Evolutionary conservation across 2,329 filamentous ascomycete genomes (phyloP), one percentile per base, ranked within the genome.

Genomic region (Colletotrichum sp.): DNA sequence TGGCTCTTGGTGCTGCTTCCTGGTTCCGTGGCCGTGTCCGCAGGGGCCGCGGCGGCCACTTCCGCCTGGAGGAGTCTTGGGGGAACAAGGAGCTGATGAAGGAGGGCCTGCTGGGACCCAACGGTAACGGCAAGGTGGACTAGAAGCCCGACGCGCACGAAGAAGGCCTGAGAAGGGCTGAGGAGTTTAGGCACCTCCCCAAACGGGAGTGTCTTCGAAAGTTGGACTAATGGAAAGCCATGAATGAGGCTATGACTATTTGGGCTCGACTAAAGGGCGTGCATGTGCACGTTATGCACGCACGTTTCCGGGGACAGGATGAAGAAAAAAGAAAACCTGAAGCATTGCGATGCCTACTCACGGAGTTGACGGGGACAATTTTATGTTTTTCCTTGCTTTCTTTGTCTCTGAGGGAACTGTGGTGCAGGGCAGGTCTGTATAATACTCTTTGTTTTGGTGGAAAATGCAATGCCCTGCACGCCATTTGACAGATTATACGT

Each of bases 1-100:
- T 94, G 69, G 83, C 88, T 8, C 84, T 93, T 18, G 89, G 88
- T 34, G 82, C 84, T 30, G 84, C 88, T 52, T 88, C 89, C 28
- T 92, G 88, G 87, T 86, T 89, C 82, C 88, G 90, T 55, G 87
- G 90, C 71, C 87, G 90, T 68, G 81, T 90, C 81, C 86, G 92
- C 83, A 82, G 89, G 82, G 83, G 87, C 64, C 86, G 89, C 55
- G 89, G 89, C 21, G 89, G 89, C 4, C 90, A 91, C 81, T 94
- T 94, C 83, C 88, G 89, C 68, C 84, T 94, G 3, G 91, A 93
- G 61, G 91, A 92, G 76, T 88, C 87, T 30, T 82, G 88, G 77
- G 84, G 85, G 62, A 85, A 86, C 75, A 87, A 85, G 76, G 88
- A 90, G 64, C 83, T 89, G 76, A 94, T 88, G 77, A 94, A 94